These are phyloP conservation scores for Tulasnella sp. DNA, from an alignment of 768 basidiomycete species.

Conservation along the genomic window DNA sequence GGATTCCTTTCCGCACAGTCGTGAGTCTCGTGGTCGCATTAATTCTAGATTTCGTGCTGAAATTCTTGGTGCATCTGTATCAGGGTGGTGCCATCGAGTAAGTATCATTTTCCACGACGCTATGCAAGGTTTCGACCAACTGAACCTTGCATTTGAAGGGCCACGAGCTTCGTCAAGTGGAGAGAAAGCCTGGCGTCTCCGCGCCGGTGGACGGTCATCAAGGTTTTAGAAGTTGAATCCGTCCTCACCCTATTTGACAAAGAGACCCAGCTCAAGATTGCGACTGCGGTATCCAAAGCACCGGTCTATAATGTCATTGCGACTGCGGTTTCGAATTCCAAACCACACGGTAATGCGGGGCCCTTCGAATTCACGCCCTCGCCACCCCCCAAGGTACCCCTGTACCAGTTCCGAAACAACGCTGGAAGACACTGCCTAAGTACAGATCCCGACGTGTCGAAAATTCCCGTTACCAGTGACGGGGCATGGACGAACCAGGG, in stretches of 20 bases:
- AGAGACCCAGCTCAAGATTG: not conserved
- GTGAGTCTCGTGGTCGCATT: not conserved
- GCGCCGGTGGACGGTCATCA: not conserved
- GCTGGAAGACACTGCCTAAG: not conserved
- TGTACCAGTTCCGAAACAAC: not conserved
- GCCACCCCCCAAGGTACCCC: not conserved
- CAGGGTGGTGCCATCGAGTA: not conserved
- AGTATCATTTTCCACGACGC: not conserved
- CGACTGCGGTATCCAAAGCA: not conserved
- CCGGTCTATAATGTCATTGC: not conserved
- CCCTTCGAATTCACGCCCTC: too few relatives aligned
- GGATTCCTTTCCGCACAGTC: not conserved
- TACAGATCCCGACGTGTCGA: not conserved
- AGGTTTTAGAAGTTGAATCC: slow-evolving; percentile 3
- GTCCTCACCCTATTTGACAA: not conserved
- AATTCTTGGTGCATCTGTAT: not conserved
- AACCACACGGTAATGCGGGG: not conserved
- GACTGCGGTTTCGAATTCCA: too few relatives aligned
- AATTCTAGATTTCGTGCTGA: not conserved
- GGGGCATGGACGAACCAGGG: not conserved
- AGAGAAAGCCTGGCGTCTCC: not conserved
- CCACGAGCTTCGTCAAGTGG: not conserved
- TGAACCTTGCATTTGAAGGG: not conserved
- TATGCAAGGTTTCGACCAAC: not conserved
- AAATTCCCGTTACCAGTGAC: not conserved